These are phyloP conservation scores for Cairneyella variabilis DNA, from an alignment of 495 filamentous ascomycete species.

Conservation along the genomic window DNA sequence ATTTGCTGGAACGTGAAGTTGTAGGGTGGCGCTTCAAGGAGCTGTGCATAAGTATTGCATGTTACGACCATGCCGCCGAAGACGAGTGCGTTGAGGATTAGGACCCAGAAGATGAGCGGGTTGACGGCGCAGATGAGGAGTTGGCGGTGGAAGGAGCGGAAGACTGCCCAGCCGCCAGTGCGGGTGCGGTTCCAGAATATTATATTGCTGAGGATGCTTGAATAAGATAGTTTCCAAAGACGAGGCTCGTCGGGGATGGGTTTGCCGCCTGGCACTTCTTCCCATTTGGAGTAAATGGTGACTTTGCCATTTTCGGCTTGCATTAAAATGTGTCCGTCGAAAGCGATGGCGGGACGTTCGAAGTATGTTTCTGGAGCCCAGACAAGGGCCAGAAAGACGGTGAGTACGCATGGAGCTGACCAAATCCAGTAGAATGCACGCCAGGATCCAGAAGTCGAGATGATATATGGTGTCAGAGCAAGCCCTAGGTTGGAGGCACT, in stretches of 20 bases:
- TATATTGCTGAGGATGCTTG: background rate
- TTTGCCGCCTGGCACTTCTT: slow-evolving; percentile 7
- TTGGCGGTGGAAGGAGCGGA: background rate
- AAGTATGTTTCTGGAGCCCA: slow-evolving; percentile 19
- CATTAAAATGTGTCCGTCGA: slow-evolving; percentile 14
- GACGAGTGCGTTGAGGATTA: slow-evolving; percentile 6
- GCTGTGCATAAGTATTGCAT: background rate
- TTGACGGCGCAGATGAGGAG: background rate
- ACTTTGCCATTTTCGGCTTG: slow-evolving; percentile 14
- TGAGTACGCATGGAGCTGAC: background rate
- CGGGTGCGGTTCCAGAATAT: background rate
- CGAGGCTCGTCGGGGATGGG: slow-evolving; percentile 7
- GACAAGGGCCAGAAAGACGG: slow-evolving; percentile 8
- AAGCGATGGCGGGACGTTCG: slow-evolving; percentile 13
- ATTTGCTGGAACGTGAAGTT: slow-evolving; percentile 1
- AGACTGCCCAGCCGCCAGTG: background rate
- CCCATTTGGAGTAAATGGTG: slow-evolving; percentile 11
- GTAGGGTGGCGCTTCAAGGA: background rate
- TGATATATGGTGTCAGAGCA: background rate
- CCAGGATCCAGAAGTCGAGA: background rate
- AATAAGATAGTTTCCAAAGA: too few relatives aligned
- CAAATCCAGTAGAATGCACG: slow-evolving; percentile 5
- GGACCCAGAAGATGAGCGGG: slow-evolving; percentile 8
- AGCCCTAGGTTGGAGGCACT: background rate
- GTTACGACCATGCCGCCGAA: slow-evolving; percentile 7